Evolutionary conservation across 331 rosid species (phyloP).

Genomic region (Pyrus hybrid): DNA sequence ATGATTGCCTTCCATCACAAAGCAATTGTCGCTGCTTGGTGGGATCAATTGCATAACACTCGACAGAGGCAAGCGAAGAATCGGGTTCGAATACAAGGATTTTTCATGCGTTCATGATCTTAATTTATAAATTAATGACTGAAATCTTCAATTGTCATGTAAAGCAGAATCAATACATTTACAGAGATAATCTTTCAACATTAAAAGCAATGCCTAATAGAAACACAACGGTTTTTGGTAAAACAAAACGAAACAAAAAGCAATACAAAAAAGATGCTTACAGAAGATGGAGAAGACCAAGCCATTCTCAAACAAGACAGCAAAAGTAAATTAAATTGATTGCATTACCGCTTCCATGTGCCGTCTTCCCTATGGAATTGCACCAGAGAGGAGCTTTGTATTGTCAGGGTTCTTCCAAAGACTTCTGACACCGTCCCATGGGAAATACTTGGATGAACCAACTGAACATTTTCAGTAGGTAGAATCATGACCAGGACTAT

Average conservation of each 20-base stretch:
- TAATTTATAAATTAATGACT: not conserved
- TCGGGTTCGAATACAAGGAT: too few relatives aligned
- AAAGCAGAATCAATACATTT: not conserved
- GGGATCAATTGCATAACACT: too few relatives aligned
- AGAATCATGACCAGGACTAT: constrained; percentile 38
- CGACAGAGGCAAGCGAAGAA: too few relatives aligned
- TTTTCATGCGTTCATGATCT: not conserved
- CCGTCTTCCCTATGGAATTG: not conserved
- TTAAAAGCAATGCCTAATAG: constrained; percentile 2
- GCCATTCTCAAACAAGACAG: constrained; percentile 1
- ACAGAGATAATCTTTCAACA: constrained; percentile 2
- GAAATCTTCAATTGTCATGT: not conserved
- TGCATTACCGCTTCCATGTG: constrained; percentile 1
- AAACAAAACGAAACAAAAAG: not conserved
- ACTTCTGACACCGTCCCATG: not conserved
- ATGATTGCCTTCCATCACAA: too few relatives aligned
- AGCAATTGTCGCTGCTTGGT: too few relatives aligned
- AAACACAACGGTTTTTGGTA: not conserved
- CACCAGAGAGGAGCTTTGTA: not conserved
- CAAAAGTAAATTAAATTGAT: constrained; percentile 1
- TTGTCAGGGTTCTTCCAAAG: not conserved
- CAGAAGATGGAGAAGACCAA: constrained; percentile 2
- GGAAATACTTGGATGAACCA: not conserved
- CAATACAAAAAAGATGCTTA: constrained; percentile 4
- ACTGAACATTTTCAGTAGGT: constrained; percentile 9